Percentiles rank a stretch among this genome's conserved stretches.
These are phyloP conservation scores for Phytophthora idaei DNA, from an alignment of 352 stramenopile species.

Conservation along the genomic window DNA sequence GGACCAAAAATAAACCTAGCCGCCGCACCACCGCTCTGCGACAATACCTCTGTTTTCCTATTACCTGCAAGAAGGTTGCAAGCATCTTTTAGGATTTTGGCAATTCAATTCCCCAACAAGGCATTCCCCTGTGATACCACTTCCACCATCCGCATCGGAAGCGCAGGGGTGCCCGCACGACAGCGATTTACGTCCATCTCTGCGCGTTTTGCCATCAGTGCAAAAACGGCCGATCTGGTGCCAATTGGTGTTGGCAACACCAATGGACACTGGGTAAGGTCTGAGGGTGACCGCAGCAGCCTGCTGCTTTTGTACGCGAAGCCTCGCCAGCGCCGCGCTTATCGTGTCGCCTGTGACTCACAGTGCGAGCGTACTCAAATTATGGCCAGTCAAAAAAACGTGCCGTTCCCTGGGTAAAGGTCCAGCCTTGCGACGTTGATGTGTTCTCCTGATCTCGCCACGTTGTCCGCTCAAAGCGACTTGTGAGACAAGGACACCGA, in stretches of 20 bases:
- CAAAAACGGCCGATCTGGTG: slow-evolving; percentile 12
- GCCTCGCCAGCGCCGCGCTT: neutral
- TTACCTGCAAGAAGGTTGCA: neutral
- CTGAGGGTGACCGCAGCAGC: neutral
- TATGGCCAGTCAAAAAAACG: neutral
- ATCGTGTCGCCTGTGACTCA: too few species aligned
- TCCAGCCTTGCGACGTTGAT: slow-evolving; percentile 14
- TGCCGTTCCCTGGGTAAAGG: slow-evolving; percentile 18
- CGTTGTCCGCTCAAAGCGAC: slow-evolving; percentile 26
- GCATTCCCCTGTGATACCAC: neutral
- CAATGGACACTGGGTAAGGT: slow-evolving; percentile 10
- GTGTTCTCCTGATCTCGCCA: slow-evolving; percentile 29
- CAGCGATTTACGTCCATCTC: slow-evolving; percentile 17
- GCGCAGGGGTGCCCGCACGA: slow-evolving; percentile 9
- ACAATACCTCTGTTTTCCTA: slow-evolving; percentile 6
- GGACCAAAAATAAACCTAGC: slow-evolving; percentile 8
- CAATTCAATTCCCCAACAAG: neutral
- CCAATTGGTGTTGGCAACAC: neutral
- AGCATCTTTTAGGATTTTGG: neutral
- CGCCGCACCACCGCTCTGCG: slow-evolving; percentile 2
- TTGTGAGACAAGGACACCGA: slow-evolving; percentile 30
- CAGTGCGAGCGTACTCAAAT: too few species aligned
- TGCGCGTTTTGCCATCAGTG: slow-evolving; percentile 28
- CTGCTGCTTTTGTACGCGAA: too few species aligned
- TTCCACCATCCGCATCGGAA: neutral